phyloP scores from a whole-genome alignment of 106 monocot species.

The Dioscorea zingiberensis region DNA sequence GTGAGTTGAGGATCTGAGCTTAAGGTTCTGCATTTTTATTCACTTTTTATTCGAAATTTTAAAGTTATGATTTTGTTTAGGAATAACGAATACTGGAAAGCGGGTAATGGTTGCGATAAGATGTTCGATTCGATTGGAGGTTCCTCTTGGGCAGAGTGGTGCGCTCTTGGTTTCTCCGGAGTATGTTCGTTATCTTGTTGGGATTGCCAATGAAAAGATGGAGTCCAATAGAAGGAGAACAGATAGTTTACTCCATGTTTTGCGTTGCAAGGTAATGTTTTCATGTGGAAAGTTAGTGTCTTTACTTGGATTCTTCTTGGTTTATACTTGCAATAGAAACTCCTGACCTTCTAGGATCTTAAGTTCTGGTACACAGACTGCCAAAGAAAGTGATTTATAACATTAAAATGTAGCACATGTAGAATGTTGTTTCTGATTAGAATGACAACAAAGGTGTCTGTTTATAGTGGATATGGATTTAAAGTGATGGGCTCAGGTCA shows the following conservation, averaged over 20 bases:
- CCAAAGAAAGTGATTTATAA: not conserved
- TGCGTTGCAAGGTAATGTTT: conserved; percentile 33
- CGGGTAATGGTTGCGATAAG: conserved; percentile 82
- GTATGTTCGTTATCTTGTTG: conserved; percentile 66
- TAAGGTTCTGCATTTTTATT: not conserved
- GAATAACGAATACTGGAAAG: conserved; percentile 64
- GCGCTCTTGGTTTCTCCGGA: conserved; percentile 60
- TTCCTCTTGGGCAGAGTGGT: conserved; percentile 62
- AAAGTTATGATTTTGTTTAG: conserved; percentile 13
- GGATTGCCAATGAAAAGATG: conserved; percentile 90
- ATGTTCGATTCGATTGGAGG: conserved; percentile 90
- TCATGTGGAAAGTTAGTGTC: too few species aligned
- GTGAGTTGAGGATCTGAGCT: conserved; percentile 19
- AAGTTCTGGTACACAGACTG: not conserved
- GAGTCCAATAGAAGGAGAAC: conserved; percentile 76
- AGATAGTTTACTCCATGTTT: conserved; percentile 38
- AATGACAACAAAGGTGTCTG: not conserved
- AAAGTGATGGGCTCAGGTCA: not conserved
- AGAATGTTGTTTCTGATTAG: not conserved
- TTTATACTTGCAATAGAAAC: not conserved
- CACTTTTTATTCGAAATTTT: not conserved
- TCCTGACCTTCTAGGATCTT: not conserved
- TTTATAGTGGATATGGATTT: not conserved
- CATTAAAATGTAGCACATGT: not conserved
- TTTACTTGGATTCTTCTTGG: not conserved